Percentiles rank a stretch among this genome's conserved stretches.
phyloP scores from a whole-genome alignment of 192 early-diverging fungal genomes.

The Phlyctochytrium bullatum region DNA sequence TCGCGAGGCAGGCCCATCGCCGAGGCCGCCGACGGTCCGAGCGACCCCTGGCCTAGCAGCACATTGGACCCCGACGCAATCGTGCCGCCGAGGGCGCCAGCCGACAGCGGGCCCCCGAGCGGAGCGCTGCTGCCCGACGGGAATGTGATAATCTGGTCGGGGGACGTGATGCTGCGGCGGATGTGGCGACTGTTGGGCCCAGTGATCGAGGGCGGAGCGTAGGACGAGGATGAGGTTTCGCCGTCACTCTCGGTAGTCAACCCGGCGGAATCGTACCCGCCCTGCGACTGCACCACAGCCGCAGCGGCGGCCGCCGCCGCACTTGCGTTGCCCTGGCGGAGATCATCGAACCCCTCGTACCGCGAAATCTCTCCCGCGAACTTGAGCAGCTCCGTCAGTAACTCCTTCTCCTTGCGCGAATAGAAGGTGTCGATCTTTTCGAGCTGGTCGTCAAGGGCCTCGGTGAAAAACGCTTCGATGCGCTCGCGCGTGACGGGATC shows the following conservation, averaged over 20 bases:
- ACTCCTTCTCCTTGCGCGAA: conserved; percentile 74
- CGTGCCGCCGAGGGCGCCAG: too few species aligned
- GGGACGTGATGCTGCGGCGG: conserved; percentile 1
- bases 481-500: conserved; percentile 10
- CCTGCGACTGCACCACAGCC: too few species aligned
- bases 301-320: background rate
- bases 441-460: conserved; percentile 79
- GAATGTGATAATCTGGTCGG: conserved; percentile 24
- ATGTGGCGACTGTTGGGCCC: conserved; percentile 14
- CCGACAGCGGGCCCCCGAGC: too few species aligned
- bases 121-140: too few species aligned
- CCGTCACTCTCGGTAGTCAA: background rate
- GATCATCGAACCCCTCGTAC: conserved; percentile 31
- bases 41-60: conserved; percentile 27
- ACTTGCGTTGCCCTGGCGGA: background rate
- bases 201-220: conserved; percentile 2
- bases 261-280: background rate
- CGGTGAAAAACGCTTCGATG: conserved; percentile 53
- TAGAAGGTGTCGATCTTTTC: conserved; percentile 84
- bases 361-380: conserved; percentile 54
- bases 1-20: too few species aligned
- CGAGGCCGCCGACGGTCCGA: conserved; percentile 11
- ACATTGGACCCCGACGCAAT: too few species aligned
- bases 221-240: conserved; percentile 1
- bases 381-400: conserved; percentile 64